Percentiles rank a stretch among this genome's conserved stretches.
These are phyloP conservation scores for Diaporthe longicolla DNA, from an alignment of 2,329 filamentous ascomycete species.

Conservation along the genomic window DNA sequence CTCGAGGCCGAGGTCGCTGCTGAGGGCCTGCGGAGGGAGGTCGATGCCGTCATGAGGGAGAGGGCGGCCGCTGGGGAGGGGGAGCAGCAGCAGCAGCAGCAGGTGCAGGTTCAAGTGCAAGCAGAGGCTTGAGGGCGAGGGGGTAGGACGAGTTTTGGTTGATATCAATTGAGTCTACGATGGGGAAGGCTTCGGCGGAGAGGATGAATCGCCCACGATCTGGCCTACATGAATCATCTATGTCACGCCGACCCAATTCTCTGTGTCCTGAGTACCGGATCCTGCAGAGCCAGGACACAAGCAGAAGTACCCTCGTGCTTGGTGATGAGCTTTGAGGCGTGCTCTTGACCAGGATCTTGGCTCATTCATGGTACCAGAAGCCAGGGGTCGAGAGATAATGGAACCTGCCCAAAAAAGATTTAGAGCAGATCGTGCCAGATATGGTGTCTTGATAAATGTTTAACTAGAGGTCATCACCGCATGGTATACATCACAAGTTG, in stretches of 20 bases:
- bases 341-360: neutral
- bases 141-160: neutral
- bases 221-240: neutral
- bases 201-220: neutral
- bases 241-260: neutral
- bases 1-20: constrained; percentile 90
- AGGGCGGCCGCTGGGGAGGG: constrained; percentile 27
- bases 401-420: neutral
- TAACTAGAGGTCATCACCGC: neutral
- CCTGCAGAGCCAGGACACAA: neutral
- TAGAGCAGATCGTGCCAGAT: neutral
- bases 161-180: neutral
- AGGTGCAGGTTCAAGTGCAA: too few species aligned
- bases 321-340: too few species aligned
- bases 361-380: neutral
- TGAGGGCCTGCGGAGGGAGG: constrained; percentile 77
- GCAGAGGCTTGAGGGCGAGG: neutral
- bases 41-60: constrained; percentile 73
- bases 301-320: too few species aligned
- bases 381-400: neutral
- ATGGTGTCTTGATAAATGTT: neutral
- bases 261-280: neutral
- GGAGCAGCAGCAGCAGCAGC: neutral
- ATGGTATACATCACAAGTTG: neutral
- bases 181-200: neutral